Evolutionary conservation across 352 stramenopile genomes (phyloP).

Genomic region (Pythium pyrilobum): DNA sequence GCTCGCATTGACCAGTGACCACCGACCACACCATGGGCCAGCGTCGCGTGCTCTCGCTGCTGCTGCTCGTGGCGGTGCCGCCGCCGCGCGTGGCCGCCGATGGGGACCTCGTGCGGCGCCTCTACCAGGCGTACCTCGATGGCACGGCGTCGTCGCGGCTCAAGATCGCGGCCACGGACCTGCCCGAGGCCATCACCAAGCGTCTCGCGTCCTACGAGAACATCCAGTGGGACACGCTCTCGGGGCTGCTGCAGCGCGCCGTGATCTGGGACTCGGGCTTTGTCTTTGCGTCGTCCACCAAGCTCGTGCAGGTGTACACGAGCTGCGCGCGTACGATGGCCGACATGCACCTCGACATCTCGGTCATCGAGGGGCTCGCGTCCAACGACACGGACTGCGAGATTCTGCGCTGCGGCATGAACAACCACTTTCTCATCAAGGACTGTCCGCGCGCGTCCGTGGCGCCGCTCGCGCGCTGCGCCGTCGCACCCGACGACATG

Average conservation of each 20-base stretch:
- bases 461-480: slow-evolving; percentile 32
- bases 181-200: slow-evolving; percentile 27
- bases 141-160: slow-evolving; percentile 24
- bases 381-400: slow-evolving; percentile 14
- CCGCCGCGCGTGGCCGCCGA: slow-evolving; percentile 11
- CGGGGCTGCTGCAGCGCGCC: slow-evolving; percentile 59
- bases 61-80: slow-evolving; percentile 11
- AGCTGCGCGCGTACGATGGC: slow-evolving; percentile 49
- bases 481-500: slow-evolving; percentile 35
- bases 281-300: slow-evolving; percentile 32
- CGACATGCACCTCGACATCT: slow-evolving; percentile 45
- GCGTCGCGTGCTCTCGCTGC: background rate
- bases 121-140: slow-evolving; percentile 35
- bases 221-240: slow-evolving; percentile 36
- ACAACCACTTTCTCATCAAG: slow-evolving; percentile 41
- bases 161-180: slow-evolving; percentile 24
- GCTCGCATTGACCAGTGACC: too few species aligned
- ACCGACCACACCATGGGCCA: too few species aligned
- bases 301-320: slow-evolving; percentile 57
- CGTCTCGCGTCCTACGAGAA: slow-evolving; percentile 24
- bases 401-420: slow-evolving; percentile 33
- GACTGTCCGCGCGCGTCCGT: slow-evolving; percentile 32
- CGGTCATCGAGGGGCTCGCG: slow-evolving; percentile 28
- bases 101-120: slow-evolving; percentile 46
- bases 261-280: slow-evolving; percentile 69